Conservation (phyloP, 164 flowering plant genomes). For the Houttuynia cordata region DNA sequence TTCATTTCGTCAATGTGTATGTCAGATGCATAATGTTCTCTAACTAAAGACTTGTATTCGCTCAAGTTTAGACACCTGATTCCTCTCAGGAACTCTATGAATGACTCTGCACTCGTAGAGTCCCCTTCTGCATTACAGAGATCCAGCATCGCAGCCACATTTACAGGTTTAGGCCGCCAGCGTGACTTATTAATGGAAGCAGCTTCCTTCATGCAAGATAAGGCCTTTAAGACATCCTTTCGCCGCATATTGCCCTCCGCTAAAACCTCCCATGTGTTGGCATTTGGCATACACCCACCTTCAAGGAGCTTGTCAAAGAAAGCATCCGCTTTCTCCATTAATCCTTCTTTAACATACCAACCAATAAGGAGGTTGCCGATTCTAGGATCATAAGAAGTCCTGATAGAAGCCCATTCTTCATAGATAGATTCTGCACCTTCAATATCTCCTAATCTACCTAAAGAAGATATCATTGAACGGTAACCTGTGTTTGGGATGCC, state of each 20-base stretch:
- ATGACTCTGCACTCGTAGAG: conserved; percentile 5
- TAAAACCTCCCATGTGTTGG: conserved; percentile 66
- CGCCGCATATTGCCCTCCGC: conserved; percentile 47
- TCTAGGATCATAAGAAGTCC: conserved; percentile 52
- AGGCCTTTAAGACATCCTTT: conserved; percentile 42
- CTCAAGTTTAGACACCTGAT: conserved; percentile 11
- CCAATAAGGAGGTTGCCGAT: conserved; percentile 52
- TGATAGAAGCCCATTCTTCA: conserved; percentile 59
- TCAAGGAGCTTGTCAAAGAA: conserved; percentile 42
- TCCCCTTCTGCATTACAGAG: conserved; percentile 18
- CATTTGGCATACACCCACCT: conserved; percentile 59
- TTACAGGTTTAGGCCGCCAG: conserved; percentile 58
- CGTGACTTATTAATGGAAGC: conserved; percentile 25
- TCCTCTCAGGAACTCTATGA: conserved; percentile 14
- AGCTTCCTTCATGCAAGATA: conserved; percentile 58
- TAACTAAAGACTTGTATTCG: conserved; percentile 8
- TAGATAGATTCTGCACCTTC: conserved; percentile 58
- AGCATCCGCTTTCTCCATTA: conserved; percentile 37
- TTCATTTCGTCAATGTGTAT: conserved; percentile 4
- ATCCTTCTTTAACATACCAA: conserved; percentile 48
- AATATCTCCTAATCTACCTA: conserved; percentile 50
- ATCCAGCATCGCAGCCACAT: conserved; percentile 14
- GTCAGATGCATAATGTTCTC: conserved; percentile 1
- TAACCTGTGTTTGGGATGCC: conserved; percentile 63
- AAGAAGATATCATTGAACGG: conserved; percentile 53